These are phyloP conservation scores for Suillus subluteus DNA, from an alignment of 768 basidiomycete genomes.

Conservation along the genomic window DNA sequence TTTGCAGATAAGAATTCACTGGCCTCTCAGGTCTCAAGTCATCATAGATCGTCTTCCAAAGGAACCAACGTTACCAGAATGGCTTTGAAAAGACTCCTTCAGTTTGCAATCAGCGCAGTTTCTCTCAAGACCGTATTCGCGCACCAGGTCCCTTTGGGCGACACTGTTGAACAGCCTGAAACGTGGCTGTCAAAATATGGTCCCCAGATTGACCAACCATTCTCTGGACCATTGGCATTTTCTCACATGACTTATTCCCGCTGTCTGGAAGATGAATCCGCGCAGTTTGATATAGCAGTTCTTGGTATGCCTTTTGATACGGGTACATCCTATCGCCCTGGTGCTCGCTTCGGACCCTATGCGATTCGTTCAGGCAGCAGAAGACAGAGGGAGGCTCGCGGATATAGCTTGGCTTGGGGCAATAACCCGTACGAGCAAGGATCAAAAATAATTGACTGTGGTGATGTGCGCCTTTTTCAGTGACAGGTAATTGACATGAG, in stretches of 20 bases:
- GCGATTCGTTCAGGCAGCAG: slow-evolving; percentile 83
- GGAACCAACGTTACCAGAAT: not conserved
- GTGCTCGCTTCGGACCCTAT: slow-evolving; percentile 86
- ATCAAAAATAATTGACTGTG: slow-evolving; percentile 75
- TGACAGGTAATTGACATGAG: not conserved
- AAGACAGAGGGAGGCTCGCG: slow-evolving; percentile 59
- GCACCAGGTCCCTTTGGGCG: slow-evolving; percentile 16
- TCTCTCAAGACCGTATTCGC: not conserved
- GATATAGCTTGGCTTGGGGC: slow-evolving; percentile 76
- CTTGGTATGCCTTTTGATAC: slow-evolving; percentile 85
- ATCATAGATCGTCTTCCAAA: not conserved
- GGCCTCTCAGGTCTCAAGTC: not conserved
- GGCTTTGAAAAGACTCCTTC: not conserved
- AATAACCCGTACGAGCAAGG: slow-evolving; percentile 64
- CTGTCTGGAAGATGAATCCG: slow-evolving; percentile 63
- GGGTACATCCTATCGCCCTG: slow-evolving; percentile 53
- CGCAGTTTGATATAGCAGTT: slow-evolving; percentile 73
- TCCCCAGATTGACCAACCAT: slow-evolving; percentile 69
- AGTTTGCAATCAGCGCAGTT: slow-evolving; percentile 2
- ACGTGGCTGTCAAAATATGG: slow-evolving; percentile 79
- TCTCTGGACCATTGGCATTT: slow-evolving; percentile 83
- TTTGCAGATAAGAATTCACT: not conserved
- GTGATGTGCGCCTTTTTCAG: slow-evolving; percentile 55
- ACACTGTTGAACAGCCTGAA: slow-evolving; percentile 22
- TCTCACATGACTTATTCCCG: slow-evolving; percentile 77